phyloP scores from a whole-genome alignment of 768 basidiomycete genomes.

The Phlebiopsis flavidoalba region DNA sequence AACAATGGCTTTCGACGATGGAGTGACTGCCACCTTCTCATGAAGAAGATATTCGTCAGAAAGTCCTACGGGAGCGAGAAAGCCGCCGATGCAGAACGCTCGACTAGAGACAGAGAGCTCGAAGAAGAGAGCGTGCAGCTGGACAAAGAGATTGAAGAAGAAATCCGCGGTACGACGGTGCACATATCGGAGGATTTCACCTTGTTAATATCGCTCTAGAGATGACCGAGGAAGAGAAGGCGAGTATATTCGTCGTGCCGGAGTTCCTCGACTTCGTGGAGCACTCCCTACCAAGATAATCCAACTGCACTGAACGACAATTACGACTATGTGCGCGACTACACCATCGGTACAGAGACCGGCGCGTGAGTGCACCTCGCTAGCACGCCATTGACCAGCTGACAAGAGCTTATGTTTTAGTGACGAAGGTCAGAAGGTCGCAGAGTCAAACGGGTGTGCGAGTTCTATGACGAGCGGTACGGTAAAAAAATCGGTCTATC shows the following conservation, averaged over 20 bases:
- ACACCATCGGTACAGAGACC: slow-evolving; percentile 83
- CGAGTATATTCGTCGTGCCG: slow-evolving; percentile 77
- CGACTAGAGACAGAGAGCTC: slow-evolving; percentile 67
- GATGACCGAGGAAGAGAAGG: slow-evolving; percentile 80
- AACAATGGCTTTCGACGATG: slow-evolving; percentile 62
- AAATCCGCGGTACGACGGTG: slow-evolving; percentile 61
- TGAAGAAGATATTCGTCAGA: slow-evolving; percentile 74
- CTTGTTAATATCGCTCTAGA: slow-evolving; percentile 40
- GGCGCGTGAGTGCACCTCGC: slow-evolving; percentile 55
- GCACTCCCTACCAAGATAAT: slow-evolving; percentile 91
- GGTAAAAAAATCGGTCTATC: slow-evolving; percentile 92
- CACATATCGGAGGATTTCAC: background rate
- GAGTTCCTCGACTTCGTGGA: slow-evolving; percentile 95
- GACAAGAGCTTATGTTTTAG: slow-evolving; percentile 31
- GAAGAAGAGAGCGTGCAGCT: slow-evolving; percentile 81
- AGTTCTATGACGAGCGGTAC: slow-evolving; percentile 88
- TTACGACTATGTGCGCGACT: slow-evolving; percentile 97
- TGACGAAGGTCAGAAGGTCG: slow-evolving; percentile 88
- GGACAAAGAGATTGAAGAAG: slow-evolving; percentile 82
- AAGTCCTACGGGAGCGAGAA: slow-evolving; percentile 62
- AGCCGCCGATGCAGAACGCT: slow-evolving; percentile 59
- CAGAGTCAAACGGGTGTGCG: slow-evolving; percentile 88
- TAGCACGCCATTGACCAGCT: background rate
- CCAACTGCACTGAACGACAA: slow-evolving; percentile 88
- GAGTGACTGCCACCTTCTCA: slow-evolving; percentile 36